Base-by-base conservation (phyloP, 306 rosid species). In the Begonia fuchsioides region DNA sequence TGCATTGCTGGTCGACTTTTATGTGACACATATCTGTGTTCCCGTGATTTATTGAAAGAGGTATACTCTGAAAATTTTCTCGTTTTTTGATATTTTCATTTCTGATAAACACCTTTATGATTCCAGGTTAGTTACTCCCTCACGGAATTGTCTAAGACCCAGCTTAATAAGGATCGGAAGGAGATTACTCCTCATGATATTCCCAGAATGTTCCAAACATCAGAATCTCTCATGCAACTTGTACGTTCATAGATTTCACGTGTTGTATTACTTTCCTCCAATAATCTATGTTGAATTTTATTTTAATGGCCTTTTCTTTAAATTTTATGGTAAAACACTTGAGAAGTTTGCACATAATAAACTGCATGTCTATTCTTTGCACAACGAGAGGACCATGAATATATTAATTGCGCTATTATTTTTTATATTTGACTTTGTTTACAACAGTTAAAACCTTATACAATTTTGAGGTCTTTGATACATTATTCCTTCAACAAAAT, bases 31-130 rank as follows among this genome's bases (percentile, higher is more conserved):
- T 76, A 68, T 63, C 67, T 79, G 70, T 75, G 81, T 75, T 69
- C 98, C 58, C 94, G 95, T 62, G 95, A 90, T 52, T 75, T 90
- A 54, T 65, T 90, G 57, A 85, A 77, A 73, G 98, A 84, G 98
- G 98, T 90, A 62, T 13, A 58, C 1, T 11, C 38, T n/a, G 12
- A 26, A n/a, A 17, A 19, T 12, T n/a, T 15, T 17, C 39, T 48
- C 14, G 54, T 32, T 39, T 48, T 49, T 26, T 48, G 17, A 57
- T 17, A 44, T 2, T 32, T 17, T 19, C 26, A 19, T 19, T 19
- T 19, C 3, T 19, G 2, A 19, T 19, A 19, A 2, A 19, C 46
- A 49, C 40, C 46, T 68, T 57, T 63, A 12, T 62, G 67, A 57
- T 75, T 79, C 15, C 83, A 85, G 98, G 93, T 90, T 54, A 90